Conservation (phyloP, 1,284 basidiomycete species). For the Cryptococcus sp. region DNA sequence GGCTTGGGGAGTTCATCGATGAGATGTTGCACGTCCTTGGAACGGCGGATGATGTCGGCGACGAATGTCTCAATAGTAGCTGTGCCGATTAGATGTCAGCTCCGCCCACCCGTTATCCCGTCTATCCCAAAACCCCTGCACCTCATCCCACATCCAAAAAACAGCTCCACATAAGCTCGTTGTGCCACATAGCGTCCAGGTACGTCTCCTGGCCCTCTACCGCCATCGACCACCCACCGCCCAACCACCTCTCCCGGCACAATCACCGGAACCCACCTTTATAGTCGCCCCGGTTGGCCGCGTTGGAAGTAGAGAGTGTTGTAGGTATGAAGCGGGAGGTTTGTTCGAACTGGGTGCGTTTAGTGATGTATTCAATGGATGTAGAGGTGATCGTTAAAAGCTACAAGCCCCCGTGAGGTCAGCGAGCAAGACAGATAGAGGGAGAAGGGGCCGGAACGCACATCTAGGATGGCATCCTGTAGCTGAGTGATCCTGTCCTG, state of each 20-base stretch:
- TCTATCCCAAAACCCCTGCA: background rate
- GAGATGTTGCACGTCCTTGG: conserved; percentile 45
- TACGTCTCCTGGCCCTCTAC: background rate
- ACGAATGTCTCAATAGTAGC: conserved; percentile 47
- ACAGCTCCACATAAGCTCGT: background rate
- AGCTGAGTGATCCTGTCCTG: conserved; percentile 51
- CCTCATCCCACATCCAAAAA: background rate
- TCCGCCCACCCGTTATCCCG: background rate
- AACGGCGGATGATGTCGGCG: conserved; percentile 40
- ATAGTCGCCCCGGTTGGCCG: conserved; percentile 34
- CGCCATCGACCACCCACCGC: background rate
- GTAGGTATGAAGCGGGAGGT: conserved; percentile 38
- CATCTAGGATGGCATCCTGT: conserved; percentile 51
- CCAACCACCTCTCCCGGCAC: background rate
- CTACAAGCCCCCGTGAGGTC: conserved; percentile 19
- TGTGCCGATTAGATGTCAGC: conserved; percentile 14
- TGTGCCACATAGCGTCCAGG: background rate
- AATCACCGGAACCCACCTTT: conserved; percentile 23
- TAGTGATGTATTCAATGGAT: conserved; percentile 48
- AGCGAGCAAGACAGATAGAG: background rate
- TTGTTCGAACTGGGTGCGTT: conserved; percentile 47
- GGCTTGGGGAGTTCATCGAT: conserved; percentile 43
- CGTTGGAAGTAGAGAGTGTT: conserved; percentile 33
- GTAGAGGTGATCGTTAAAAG: conserved; percentile 47
- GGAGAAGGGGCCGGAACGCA: conserved; percentile 16